phyloP scores from a whole-genome alignment of 441 rosid genomes.

The Codiaeum variegatum region DNA sequence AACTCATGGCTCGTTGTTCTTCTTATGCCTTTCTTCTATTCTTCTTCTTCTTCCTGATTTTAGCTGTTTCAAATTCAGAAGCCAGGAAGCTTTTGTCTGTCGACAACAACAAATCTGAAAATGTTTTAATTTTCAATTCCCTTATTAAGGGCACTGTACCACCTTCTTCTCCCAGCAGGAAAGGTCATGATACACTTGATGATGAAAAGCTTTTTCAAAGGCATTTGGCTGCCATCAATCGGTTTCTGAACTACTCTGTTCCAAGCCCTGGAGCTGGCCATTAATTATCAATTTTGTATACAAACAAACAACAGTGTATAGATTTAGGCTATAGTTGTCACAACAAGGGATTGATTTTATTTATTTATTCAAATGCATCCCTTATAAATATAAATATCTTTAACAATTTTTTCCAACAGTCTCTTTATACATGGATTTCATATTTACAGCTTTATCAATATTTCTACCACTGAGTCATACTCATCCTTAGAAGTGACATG shows the following conservation, averaged over 20 bases:
- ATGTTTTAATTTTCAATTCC: constrained; percentile 32
- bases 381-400: not conserved
- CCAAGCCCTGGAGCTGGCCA: constrained; percentile 87
- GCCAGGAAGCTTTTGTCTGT: constrained; percentile 42
- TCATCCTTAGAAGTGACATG: not conserved
- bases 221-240: constrained; percentile 50
- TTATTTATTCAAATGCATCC: constrained; percentile 2
- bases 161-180: constrained; percentile 59
- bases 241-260: constrained; percentile 53
- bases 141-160: constrained; percentile 65
- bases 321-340: not conserved
- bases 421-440: not conserved
- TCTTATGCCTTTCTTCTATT: constrained; percentile 19
- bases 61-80: constrained; percentile 20
- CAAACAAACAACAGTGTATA: not conserved
- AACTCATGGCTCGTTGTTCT: constrained; percentile 38
- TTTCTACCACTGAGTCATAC: too few relatives aligned
- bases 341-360: constrained; percentile 14
- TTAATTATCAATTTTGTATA: constrained; percentile 10
- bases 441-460: not conserved
- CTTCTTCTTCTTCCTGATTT: constrained; percentile 25
- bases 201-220: constrained; percentile 46
- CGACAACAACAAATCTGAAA: constrained; percentile 13
- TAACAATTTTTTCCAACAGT: not conserved
- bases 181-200: constrained; percentile 45